Base-by-base conservation (phyloP, 192 early-diverging fungal species). In the Entomortierella chlamydospora region DNA sequence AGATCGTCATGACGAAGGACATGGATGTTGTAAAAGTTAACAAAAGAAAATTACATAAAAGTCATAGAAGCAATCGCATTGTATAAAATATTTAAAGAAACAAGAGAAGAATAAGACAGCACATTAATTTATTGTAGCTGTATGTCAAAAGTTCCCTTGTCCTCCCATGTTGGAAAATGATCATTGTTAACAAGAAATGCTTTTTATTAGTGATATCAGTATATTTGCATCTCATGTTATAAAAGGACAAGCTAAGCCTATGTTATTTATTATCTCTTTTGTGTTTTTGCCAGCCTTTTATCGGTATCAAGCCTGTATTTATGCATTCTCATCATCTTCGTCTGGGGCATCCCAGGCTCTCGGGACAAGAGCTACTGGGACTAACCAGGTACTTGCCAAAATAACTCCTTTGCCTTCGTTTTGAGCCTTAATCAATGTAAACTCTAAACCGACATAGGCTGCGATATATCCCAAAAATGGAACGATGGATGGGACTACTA, bases 381-480 rank as follows among this genome's bases (percentile, higher is more conserved):
- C 64, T 20, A 81, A 61, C 83, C 83, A 84, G 22, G 83, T 84
- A 25, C 78, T 76, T 25, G 78, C 83, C 8, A 84, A 43, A 43
- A 84, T 76, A 18, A 84, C 83, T 2, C 83, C 83, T 33, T 70
- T 52, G 20, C 83, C 83, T 17, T 67, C 58, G 47, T 84, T 81
- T 50, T 84, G 83, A 7, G 78, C 62, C 47, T 84, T 84, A 43
- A 84, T 84, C 23, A 84, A 62, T 5, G 78, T 69, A 56, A 84
- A 84, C 50, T 84, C 72, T 1, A 84, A 63, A 8, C 83, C 78
- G 4, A 84, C 83, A 68, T 81, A 84, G 12, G 83, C 83, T 7
- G 83, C 72, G 69, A 84, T 84, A 20, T 81, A 84, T 0, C 83
- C 83, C 15, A 81, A 63, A 42, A 81, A 84, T 0, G 83, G 83